Evolutionary conservation across 2,329 filamentous ascomycete species (phyloP), one percentile per base, ranked within the genome.

Genomic region (Bipolaris cookei): DNA sequence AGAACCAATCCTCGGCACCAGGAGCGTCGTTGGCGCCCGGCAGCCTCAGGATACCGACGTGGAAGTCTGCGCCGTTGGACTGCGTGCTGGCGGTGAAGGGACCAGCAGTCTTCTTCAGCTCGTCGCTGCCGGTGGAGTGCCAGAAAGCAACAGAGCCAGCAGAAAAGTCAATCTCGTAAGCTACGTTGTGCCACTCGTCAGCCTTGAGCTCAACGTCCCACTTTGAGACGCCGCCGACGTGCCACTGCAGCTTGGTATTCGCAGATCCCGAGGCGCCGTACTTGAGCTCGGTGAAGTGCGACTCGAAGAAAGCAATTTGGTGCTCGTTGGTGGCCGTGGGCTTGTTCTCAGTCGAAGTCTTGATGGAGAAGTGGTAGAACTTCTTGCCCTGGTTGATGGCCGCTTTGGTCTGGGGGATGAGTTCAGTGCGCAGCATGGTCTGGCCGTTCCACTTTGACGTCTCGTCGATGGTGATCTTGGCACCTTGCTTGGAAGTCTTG

Each of bases 241-340:
- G 83, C 86, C 88, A 91, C 62, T 86, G 83, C 54, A 91, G 80
- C 59, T 83, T 82, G 30, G 78, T 78, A 56, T 81, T 79, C 44
- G 81, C 77, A 59, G 83, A 77, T 51, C 80, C 82, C 3, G 71
- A 67, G 37, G 78, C 76, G 25, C 81, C 89, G 55, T 85, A 85
- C 80, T 91, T 90, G 74, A 91, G 78, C 79, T 91, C 89, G 14
- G 88, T 90, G 76, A 91, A 91, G 77, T 91, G 88, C 71, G 81
- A 85, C 77, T 90, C 88, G 78, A 86, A 85, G 73, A 85, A 86
- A 60, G 78, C 80, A 54, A 86, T 77, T 76, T 91, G 88, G 75
- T 91, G 89, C 79, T 91, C 88, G 55, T 87, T 82, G 20, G 80
- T 82, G 3, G 81, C 77, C 32, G 81, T 83, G 0, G 89, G 89